Base-by-base conservation (phyloP, 2,329 filamentous ascomycete genomes). In the Aspergillus sp. region DNA sequence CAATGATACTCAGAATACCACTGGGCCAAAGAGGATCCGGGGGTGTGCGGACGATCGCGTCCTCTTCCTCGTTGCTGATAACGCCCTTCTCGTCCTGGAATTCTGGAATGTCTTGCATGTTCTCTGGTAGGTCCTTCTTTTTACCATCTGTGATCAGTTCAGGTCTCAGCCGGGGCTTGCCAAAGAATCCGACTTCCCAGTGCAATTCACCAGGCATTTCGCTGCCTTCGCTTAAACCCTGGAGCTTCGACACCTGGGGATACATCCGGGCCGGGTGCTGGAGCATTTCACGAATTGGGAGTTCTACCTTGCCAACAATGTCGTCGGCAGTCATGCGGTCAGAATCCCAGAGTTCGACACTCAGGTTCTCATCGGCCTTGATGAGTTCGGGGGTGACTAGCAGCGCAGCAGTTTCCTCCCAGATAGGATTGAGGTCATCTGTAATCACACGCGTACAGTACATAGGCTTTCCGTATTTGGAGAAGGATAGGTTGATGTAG, bases 361-460 rank as follows among this genome's bases (percentile, higher is more conserved):
- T 91, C 3, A 97, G 77, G 62, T 93, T 89, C 70, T 98, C 93
- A 54, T 96, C 85, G 0, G 87, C 91, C 69, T 93, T 94, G 73
- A 97, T 88, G 46, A 95, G 77, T 54, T 96, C 90, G 0, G 88
- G 80, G 0, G 88, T 95, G 5, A 98, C 88, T 13, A 96, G 74
- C 15, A 97, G 76, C 1, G 88, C 90, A 39, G 88, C 84, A 1
- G 82, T 87, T 69, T 97, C 93, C 60, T 93, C 87, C 75, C 94
- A 97, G 4, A 95, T 78, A 0, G 93, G 93, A 61, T 97, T 95
- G 47, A 95, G 78, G 57, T 96, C 86, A 61, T 97, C 91, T 45
- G 91, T 89, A 54, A 97, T 96, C 45, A 97, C 90, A 43, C 93
- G 84, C 1, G 93, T 97, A 68, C 90, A 96, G 69, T 95, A 97